Conservation (phyloP, 176 grass and related monocot genomes). For the Musa acuminata region DNA sequence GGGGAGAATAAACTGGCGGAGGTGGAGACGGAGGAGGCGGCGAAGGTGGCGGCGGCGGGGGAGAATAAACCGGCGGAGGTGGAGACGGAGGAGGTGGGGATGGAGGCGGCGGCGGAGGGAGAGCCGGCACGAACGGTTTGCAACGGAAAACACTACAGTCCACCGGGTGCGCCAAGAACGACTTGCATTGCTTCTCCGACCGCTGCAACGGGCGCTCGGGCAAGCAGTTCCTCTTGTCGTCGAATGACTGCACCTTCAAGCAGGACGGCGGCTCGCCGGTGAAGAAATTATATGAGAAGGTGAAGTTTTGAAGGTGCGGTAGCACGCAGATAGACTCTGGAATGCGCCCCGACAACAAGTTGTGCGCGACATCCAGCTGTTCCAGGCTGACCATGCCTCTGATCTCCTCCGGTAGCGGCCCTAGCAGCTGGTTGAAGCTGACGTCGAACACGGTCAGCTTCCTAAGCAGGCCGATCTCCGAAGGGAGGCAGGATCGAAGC, state of each 20-base stretch:
- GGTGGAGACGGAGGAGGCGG: too few species aligned
- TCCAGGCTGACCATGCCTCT: slow-evolving; percentile 55
- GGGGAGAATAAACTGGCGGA: too few species aligned
- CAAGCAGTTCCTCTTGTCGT: slow-evolving; percentile 64
- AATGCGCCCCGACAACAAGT: slow-evolving; percentile 55
- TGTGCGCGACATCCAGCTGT: slow-evolving; percentile 87
- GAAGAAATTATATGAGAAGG: slow-evolving; percentile 88
- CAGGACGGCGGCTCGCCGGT: slow-evolving; percentile 65
- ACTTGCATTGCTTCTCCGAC: slow-evolving; percentile 48
- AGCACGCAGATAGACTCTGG: slow-evolving; percentile 59
- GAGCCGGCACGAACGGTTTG: slow-evolving; percentile 55
- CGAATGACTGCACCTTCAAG: slow-evolving; percentile 34
- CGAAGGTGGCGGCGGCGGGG: too few species aligned
- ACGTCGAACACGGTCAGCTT: slow-evolving; percentile 83
- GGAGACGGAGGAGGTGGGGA: slow-evolving; percentile 4
- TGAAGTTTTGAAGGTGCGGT: slow-evolving; percentile 75
- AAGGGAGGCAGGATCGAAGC: slow-evolving; percentile 62
- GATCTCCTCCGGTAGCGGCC: slow-evolving; percentile 55
- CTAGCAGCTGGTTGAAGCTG: slow-evolving; percentile 63
- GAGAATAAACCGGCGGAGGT: too few species aligned
- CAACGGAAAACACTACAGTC: slow-evolving; percentile 65
- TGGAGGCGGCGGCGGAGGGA: slow-evolving; percentile 42
- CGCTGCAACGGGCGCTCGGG: slow-evolving; percentile 47
- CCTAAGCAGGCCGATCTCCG: slow-evolving; percentile 49
- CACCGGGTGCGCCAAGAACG: slow-evolving; percentile 41